Base-by-base conservation (phyloP, 1,284 basidiomycete species). In the Baeospora myosura region DNA sequence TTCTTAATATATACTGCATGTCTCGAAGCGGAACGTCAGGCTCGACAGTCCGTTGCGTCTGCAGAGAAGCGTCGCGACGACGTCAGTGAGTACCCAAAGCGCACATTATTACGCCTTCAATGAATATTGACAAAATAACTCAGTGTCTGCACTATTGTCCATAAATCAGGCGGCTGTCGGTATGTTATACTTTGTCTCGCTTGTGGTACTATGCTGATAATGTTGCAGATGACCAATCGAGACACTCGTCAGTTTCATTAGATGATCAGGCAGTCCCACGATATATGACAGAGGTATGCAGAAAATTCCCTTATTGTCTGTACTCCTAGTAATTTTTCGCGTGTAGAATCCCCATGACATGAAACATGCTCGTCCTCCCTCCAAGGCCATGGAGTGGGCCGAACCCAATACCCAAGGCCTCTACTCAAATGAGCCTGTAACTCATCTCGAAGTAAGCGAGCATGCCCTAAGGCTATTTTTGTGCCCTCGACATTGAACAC, bases 21-120 rank as follows among this genome's bases (percentile, higher is more conserved):
- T 57, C 61, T 85, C 11, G 81, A 86, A 49, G 63, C 73, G 5
- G 82, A 87, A 55, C 66, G 68, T 32, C 75, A 76, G 53, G 79
- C 81, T 22, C 68, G 76, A 49, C 74, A 77, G 46, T 76, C 80
- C 45, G 75, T 84, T 5, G 61, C 60, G 10, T 63, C 72, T 44
- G 76, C 76, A 35, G 83, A 86, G 53, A 80, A 80, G 57, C 74
- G 78, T 40, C 72, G 80, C 44, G 82, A 85, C 51, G 74, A 78
- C 50, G 69, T 84, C 51, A 77, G 81, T 85, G 59, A 56, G 68
- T 61, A 52, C 22, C 29, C 38, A 29, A 11, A 16, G 11, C 20
- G 14, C 14, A n/a, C n/a, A n/a, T n/a, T n/a, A n/a, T 31, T 37
- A 14, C 39, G 34, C 17, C 20, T 33, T 31, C 25, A 17, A 22